These are phyloP conservation scores for Trypethelium eluteriae DNA, from an alignment of 495 filamentous ascomycete species.

Conservation along the genomic window DNA sequence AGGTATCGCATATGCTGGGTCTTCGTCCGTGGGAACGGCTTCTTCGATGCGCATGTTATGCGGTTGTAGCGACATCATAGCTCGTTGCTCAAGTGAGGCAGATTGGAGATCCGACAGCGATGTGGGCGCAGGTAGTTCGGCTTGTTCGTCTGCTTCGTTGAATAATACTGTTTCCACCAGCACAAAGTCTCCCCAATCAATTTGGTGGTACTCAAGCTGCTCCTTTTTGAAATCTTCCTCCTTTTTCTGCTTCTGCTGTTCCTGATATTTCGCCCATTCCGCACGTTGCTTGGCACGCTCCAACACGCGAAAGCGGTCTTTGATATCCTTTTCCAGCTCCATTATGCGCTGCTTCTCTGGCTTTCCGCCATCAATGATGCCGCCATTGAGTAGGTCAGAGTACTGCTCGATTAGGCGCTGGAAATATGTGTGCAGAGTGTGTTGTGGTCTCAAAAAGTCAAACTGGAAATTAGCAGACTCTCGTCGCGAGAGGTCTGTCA, in stretches of 20 bases:
- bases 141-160: constrained; percentile 77
- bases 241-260: constrained; percentile 78
- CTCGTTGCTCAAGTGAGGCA: constrained; percentile 89
- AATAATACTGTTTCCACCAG: constrained; percentile 95
- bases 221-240: constrained; percentile 85
- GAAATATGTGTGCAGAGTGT: constrained; percentile 93
- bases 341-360: constrained; percentile 60
- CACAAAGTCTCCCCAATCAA: constrained; percentile 97
- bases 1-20: constrained; percentile 11
- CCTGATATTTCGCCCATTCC: constrained; percentile 77
- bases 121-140: constrained; percentile 79
- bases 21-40: constrained; percentile 64
- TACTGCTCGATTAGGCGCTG: constrained; percentile 88
- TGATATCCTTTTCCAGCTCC: constrained; percentile 67
- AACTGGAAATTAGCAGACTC: constrained; percentile 93
- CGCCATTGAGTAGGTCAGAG: constrained; percentile 68
- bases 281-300: constrained; percentile 74
- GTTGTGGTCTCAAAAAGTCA: constrained; percentile 91
- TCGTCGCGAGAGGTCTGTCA: constrained; percentile 78
- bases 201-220: constrained; percentile 73
- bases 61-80: constrained; percentile 68
- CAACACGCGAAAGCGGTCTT: constrained; percentile 72
- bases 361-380: constrained; percentile 57
- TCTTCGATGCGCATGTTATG: constrained; percentile 85
- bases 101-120: constrained; percentile 85